Base-by-base conservation (phyloP, 352 stramenopile species). In the Phytophthora sp. region DNA sequence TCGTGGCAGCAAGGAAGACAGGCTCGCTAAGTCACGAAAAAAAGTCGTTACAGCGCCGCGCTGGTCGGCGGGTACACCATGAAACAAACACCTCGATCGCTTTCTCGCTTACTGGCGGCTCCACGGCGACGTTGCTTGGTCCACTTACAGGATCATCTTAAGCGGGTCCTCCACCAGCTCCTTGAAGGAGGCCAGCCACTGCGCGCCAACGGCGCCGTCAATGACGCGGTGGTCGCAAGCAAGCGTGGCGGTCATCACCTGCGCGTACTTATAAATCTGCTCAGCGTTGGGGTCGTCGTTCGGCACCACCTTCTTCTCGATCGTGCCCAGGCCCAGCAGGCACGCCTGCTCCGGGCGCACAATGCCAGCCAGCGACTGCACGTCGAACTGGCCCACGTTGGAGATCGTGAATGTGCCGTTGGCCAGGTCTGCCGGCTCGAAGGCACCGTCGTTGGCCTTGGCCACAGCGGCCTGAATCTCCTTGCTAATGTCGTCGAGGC, bases 161-260 rank as follows among this genome's bases (percentile, higher is more conserved):
- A 97, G 67, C 42, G 97, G 97, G 74, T 98, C 95, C 73, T 99
- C 95, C n/a, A 99, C 86, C 60, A 98, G 78, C 55, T 91, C 87
- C 84, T 99, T 99, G 81, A 98, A 99, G 31, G 92, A 87, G 54
- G 85, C 87, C 41, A 99, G 75, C 96, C 95, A 99, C 73, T 97
- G 84, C 35, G 97, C 97, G 49, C 96, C 97, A 17, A 98, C 95
- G 28, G 97, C 97, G 61, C 97, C 97, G 71, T 99, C 97, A 64
- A 99, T 96, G 44, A 99, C 95, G 62, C 97, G 91, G 79, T 99
- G 97, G 83, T 99, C 97, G 82, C 93, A 98, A 67, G 91, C 97
- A 59, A 99, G 84, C 38, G 96, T 99, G 42, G 94, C 95, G 38
- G 91, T 98, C 79, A 99, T 88, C 67, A 98, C 83, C 35, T 97